Conservation (phyloP, 2,329 filamentous ascomycete genomes). For the Chaetothyriales sp. region DNA sequence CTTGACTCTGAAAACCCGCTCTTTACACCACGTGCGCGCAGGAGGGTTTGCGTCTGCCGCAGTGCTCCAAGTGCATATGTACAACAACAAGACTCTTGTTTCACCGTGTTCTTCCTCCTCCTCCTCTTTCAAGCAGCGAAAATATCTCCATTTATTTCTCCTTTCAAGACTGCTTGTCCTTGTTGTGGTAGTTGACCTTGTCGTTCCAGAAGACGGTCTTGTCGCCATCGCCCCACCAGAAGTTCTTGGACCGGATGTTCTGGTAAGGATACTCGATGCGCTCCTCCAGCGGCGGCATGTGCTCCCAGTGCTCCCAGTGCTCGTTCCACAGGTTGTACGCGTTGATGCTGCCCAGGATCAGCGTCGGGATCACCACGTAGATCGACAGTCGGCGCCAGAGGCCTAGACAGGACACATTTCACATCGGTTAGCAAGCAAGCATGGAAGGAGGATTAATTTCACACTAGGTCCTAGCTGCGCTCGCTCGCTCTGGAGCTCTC, state of each 20-base stretch:
- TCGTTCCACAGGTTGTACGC: slow-evolving; percentile 84
- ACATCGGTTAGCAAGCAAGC: too few relatives aligned
- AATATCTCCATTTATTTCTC: too few relatives aligned
- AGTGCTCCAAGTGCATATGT: too few relatives aligned
- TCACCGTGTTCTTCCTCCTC: neutral
- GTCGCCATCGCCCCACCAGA: slow-evolving; percentile 84
- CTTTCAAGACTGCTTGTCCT: slow-evolving; percentile 49
- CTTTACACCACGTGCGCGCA: too few relatives aligned
- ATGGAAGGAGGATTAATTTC: too few relatives aligned
- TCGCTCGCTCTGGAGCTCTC: too few relatives aligned
- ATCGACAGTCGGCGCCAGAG: slow-evolving; percentile 92
- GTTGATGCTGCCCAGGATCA: slow-evolving; percentile 61
- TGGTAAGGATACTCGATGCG: slow-evolving; percentile 88
- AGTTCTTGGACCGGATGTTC: slow-evolving; percentile 97
- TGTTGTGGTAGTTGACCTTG: slow-evolving; percentile 92
- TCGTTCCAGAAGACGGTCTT: slow-evolving; percentile 74
- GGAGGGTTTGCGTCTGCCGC: too few relatives aligned
- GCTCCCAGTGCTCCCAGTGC: slow-evolving; percentile 91
- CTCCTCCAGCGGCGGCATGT: slow-evolving; percentile 78
- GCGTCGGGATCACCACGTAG: slow-evolving; percentile 60
- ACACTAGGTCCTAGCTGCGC: too few relatives aligned
- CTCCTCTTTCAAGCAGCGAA: too few relatives aligned
- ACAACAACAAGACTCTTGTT: too few relatives aligned
- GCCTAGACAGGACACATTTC: too few relatives aligned
- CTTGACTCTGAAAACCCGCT: too few relatives aligned